phyloP scores from a whole-genome alignment of 2,329 filamentous ascomycete species.

The Xylaria sp. region DNA sequence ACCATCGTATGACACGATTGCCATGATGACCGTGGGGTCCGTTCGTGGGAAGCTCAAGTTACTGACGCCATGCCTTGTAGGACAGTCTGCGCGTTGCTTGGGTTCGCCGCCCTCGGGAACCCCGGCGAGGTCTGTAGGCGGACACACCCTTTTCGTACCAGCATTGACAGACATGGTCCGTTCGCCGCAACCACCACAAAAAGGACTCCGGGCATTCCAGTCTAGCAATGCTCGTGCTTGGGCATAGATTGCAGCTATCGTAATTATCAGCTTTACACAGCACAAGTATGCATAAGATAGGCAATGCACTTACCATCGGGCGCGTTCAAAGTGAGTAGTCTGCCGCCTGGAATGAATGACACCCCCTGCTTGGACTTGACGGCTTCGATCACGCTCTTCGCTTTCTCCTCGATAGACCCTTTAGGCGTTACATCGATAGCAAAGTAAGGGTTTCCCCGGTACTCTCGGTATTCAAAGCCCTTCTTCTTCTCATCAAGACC shows the following conservation, averaged over 20 bases:
- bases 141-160: slow-evolving; percentile 83
- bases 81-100: slow-evolving; percentile 74
- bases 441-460: slow-evolving; percentile 85
- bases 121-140: slow-evolving; percentile 71
- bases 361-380: slow-evolving; percentile 69
- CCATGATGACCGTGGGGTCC: slow-evolving; percentile 95
- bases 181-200: slow-evolving; percentile 89
- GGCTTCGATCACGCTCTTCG: slow-evolving; percentile 67
- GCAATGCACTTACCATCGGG: slow-evolving; percentile 55
- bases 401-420: slow-evolving; percentile 69
- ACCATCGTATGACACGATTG: slow-evolving; percentile 83
- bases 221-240: slow-evolving; percentile 89
- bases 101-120: slow-evolving; percentile 53
- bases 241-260: slow-evolving; percentile 86
- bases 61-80: slow-evolving; percentile 83
- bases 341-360: slow-evolving; percentile 70
- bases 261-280: slow-evolving; percentile 6
- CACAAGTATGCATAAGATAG: background rate
- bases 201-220: slow-evolving; percentile 94
- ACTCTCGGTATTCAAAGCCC: slow-evolving; percentile 72
- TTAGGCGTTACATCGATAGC: slow-evolving; percentile 87
- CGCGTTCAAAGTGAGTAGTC: slow-evolving; percentile 57
- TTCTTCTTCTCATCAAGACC: slow-evolving; percentile 75
- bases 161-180: slow-evolving; percentile 81
- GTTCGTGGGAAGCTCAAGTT: slow-evolving; percentile 94